Evolutionary conservation across 208 protist species (phyloP).

Genomic region (Histomonas meleagridis): DNA sequence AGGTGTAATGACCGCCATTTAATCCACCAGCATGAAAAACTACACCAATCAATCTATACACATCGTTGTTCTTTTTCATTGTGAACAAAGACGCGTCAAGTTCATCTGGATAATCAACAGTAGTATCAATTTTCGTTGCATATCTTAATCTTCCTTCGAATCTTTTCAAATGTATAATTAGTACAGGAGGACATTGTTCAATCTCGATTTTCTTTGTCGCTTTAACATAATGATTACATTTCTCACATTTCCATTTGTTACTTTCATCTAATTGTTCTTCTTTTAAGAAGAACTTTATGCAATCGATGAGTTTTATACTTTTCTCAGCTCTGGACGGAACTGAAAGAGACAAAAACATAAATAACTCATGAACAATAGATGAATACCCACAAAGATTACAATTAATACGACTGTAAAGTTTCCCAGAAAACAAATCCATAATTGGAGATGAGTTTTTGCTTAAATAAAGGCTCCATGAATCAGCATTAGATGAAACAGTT

Average conservation of each 20-base stretch:
- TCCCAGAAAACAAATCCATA: too few species aligned
- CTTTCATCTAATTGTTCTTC: not conserved
- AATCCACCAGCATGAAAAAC: not conserved
- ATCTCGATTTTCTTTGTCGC: not conserved
- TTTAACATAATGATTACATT: not conserved
- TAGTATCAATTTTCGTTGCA: not conserved
- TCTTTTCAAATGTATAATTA: slow-evolving; percentile 25
- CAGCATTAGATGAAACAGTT: too few species aligned
- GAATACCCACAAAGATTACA: too few species aligned
- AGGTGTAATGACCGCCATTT: not conserved
- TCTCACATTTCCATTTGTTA: not conserved
- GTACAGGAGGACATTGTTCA: not conserved
- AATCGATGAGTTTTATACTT: not conserved
- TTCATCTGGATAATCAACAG: not conserved
- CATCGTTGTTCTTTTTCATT: not conserved
- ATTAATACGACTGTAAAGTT: too few species aligned
- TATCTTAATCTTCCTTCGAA: not conserved
- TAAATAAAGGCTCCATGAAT: too few species aligned
- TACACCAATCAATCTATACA: not conserved
- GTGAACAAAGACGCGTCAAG: not conserved
- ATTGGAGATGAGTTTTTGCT: too few species aligned
- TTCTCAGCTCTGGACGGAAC: too few species aligned
- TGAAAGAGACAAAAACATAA: not conserved
- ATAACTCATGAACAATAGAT: not conserved
- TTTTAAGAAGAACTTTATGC: not conserved